These are phyloP conservation scores for Pythium sp. DNA, from an alignment of 352 stramenopile species.

Conservation along the genomic window DNA sequence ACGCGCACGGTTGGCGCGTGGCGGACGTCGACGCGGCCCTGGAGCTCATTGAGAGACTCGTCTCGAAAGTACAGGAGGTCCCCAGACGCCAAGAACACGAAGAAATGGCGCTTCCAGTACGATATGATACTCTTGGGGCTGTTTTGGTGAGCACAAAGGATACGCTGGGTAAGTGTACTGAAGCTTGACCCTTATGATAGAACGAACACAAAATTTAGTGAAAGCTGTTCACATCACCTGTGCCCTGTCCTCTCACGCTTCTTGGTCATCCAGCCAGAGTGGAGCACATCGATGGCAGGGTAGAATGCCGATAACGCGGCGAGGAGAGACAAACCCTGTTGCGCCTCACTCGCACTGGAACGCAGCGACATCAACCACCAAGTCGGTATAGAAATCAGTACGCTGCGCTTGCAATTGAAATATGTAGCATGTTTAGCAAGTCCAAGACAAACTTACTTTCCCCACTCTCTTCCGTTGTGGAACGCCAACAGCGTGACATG, in stretches of 20 bases:
- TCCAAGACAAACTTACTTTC: conserved; percentile 26
- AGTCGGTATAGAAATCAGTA: conserved; percentile 5
- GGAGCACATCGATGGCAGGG: conserved; percentile 60
- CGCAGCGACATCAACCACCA: neutral
- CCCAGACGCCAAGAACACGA: conserved; percentile 68
- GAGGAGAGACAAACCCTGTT: conserved; percentile 75
- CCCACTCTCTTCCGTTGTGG: conserved; percentile 69
- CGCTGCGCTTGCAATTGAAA: no score
- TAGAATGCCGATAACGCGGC: conserved; percentile 79
- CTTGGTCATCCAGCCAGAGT: conserved; percentile 74
- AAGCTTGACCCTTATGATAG: neutral
- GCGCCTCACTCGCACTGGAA: conserved; percentile 56
- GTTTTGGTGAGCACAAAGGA: neutral
- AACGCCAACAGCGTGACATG: conserved; percentile 75
- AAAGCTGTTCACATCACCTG: conserved; percentile 17
- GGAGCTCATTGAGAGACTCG: conserved; percentile 62
- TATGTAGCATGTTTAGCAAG: no score
- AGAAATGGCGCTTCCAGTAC: conserved; percentile 84
- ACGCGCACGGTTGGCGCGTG: conserved; percentile 78
- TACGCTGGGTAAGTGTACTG: neutral
- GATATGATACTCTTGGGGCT: conserved; percentile 77
- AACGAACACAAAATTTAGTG: neutral
- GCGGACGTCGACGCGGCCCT: conserved; percentile 73
- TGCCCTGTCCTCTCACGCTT: conserved; percentile 70
- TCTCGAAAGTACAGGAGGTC: conserved; percentile 81